Percentiles rank a stretch among this genome's conserved stretches.
phyloP scores from a whole-genome alignment of 306 rosid species.

The Urtica urens region DNA sequence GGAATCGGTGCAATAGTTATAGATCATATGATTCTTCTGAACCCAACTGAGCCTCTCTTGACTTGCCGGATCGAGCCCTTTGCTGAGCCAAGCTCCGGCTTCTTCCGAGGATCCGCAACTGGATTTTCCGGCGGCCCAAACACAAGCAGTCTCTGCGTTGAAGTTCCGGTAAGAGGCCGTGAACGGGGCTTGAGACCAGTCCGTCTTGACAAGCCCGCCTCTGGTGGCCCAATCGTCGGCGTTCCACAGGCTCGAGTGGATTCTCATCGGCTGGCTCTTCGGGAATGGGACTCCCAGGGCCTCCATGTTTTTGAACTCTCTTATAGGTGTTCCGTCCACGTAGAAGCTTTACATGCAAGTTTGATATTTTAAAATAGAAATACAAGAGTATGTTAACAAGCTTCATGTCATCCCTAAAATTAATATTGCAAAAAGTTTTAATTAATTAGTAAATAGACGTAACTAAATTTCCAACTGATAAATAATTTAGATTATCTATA shows the following conservation, averaged over 20 bases:
- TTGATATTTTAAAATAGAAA: too few relatives aligned
- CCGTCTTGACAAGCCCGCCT: constrained; percentile 60
- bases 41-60: constrained; percentile 37
- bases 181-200: constrained; percentile 57
- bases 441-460: too few relatives aligned
- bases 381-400: too few relatives aligned
- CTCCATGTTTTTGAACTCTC: constrained; percentile 67
- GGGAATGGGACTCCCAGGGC: constrained; percentile 45
- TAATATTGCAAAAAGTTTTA: too few relatives aligned
- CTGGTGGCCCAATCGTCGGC: constrained; percentile 89
- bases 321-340: constrained; percentile 54
- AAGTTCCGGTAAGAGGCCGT: constrained; percentile 47
- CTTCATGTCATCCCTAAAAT: too few relatives aligned
- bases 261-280: constrained; percentile 44
- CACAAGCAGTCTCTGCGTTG: constrained; percentile 39
- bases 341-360: constrained; percentile 49
- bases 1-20: constrained; percentile 40
- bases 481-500: too few relatives aligned
- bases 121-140: constrained; percentile 29
- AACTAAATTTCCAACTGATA: too few relatives aligned
- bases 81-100: constrained; percentile 25
- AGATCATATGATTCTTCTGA: constrained; percentile 49
- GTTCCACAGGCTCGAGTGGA: constrained; percentile 57
- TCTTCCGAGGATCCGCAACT: constrained; percentile 32
- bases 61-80: constrained; percentile 30